Evolutionary conservation across 78 protist species (phyloP), one percentile per base, ranked within the genome.

Genomic region (Dictyostelium purpureum): DNA sequence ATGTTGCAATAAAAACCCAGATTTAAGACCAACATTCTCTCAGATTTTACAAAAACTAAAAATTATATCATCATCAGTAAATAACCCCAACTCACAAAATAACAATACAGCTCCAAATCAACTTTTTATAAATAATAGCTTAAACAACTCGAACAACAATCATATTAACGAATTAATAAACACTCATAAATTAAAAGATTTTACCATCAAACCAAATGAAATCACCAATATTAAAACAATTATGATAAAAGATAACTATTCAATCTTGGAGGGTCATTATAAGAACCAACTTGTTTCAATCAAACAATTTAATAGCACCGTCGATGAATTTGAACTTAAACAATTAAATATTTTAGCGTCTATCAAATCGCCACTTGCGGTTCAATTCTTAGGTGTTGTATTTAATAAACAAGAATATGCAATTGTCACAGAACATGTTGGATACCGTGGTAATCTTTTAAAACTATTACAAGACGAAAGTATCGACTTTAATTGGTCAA

Each of bases 331-430:
- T 45, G 92, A 85, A 73, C 42, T 28, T 19, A 85, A 73, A 31
- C 81, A 85, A 11, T 73, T 70, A 38, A 74, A 28, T 18, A 66
- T 85, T 0, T 10, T 85, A 24, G 92, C 92, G 35, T 56, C 47
- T 12, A 35, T 85, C 4, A 70, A 56, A 21, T 85, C 92, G 47
- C 76, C 82, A 3, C 6, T 26, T 6, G 66, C 51, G 2, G 51
- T 66, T 0, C 24, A 33, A 21, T 85, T 85, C n/a, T 57, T 71
- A n/a, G 92, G 92, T 10, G 92, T 85, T 4, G 82, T 85, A 7
- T 85, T 52, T 52, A 85, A 85, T 56, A 66, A 57, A 1, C 31
- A 73, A 12, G 82, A 85, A 61, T 56, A 74, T 47, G 92, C 92
- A 2, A 21, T 73, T 6, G 51, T 85, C 40, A 24, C 26, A 33